Base-by-base conservation (phyloP, 2,329 filamentous ascomycete genomes). In the Escovopsis sp. region DNA sequence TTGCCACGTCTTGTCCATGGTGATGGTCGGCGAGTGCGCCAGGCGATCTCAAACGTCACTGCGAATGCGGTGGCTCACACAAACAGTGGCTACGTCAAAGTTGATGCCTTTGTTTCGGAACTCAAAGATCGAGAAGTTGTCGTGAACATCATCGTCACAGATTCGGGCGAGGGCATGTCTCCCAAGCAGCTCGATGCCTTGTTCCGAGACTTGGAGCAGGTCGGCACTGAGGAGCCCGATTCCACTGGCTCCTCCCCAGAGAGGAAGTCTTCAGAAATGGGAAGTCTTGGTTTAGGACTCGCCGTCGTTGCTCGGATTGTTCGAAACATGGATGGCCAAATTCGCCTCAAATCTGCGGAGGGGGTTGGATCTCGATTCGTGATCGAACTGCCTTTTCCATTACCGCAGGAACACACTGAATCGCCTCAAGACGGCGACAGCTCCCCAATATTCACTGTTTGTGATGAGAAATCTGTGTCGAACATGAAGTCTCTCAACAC, bases 41-140 rank as follows among this genome's bases (percentile, higher is more conserved):
- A 94, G 55, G 83, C 80, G 0, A 77, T 94, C 18, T 79, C 81
- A 3, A 94, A 94, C 47, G 65, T 94, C 23, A 82, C 80, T 1
- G 83, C 85, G 9, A 94, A 94, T 53, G 87, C 87, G 0, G 75
- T 94, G 19, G 78, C 91, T 49, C 75, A 89, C 52, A 94, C 87
- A 0, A 64, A 62, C 0, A 46, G 66, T 28, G 87, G 87, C 0
- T 72, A 66, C 10, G 73, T 94, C 18, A 77, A 66, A 28, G 70
- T 94, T 0, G 83, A 91, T 46, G 67, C 80, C 18, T 84, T 79
- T 55, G 68, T 81, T 6, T 66, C 70, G 0, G 69, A 77, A 12
- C 54, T 72, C 0, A 58, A 66, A 3, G 68, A 73, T 1, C 60
- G 60, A 5, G 71, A 69, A n/a, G 73, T 74, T 1, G 75, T 78